A percentile compares a stretch with the other conserved stretches of the same genome.
Evolutionary conservation across 2,329 filamentous ascomycete species (phyloP).

Genomic region (Colletotrichum sp.): DNA sequence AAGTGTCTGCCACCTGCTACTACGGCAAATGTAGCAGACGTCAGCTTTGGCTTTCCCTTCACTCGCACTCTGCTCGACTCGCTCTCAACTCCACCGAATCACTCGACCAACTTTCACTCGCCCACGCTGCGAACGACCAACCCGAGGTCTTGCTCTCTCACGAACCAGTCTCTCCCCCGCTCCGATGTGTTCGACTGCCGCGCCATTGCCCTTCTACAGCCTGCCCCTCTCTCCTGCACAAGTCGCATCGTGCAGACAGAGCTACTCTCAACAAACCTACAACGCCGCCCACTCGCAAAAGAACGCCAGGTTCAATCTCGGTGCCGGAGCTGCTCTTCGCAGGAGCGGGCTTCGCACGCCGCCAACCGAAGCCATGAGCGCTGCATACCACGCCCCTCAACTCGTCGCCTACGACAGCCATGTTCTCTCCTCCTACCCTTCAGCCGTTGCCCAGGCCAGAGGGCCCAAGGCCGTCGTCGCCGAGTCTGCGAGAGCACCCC

Average conservation of each 20-base stretch:
- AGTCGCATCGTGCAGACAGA: conserved; percentile 10
- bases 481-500: conserved; percentile 35
- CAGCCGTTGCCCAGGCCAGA: conserved; percentile 35
- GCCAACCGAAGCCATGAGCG: conserved; percentile 57
- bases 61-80: neutral
- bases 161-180: neutral
- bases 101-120: neutral
- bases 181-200: conserved; percentile 30
- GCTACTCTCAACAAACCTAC: neutral
- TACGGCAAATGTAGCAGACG: conserved; percentile 1
- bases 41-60: neutral
- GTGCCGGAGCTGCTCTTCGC: conserved; percentile 28
- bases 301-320: neutral
- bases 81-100: neutral
- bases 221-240: conserved; percentile 22
- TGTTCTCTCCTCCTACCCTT: conserved; percentile 45
- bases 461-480: conserved; percentile 35
- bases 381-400: conserved; percentile 53
- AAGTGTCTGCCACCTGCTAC: neutral
- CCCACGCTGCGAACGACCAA: neutral
- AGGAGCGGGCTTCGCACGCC: conserved; percentile 54
- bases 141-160: neutral
- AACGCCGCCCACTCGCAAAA: neutral
- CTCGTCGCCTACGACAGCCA: conserved; percentile 53
- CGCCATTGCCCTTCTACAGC: conserved; percentile 18